These are phyloP conservation scores for Fusarium sambucinum DNA, from an alignment of 2,329 filamentous ascomycete genomes.

Conservation along the genomic window DNA sequence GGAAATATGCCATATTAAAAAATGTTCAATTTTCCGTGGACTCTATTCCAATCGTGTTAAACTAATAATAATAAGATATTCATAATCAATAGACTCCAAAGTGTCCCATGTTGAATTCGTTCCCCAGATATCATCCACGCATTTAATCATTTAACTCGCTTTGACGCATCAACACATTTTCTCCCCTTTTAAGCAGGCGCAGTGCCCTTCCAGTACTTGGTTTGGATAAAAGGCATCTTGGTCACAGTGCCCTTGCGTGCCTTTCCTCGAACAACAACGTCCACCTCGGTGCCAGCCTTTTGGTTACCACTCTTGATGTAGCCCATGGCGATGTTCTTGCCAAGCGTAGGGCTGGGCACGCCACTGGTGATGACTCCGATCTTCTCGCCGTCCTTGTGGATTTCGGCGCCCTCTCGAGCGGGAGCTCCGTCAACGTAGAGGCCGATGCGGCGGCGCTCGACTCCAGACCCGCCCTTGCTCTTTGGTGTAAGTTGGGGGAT, in stretches of 20 bases:
- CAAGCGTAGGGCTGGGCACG: constrained; percentile 86
- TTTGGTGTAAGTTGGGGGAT: constrained; percentile 80
- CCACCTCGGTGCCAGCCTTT: constrained; percentile 85
- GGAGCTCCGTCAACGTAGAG: constrained; percentile 87
- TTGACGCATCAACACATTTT: constrained; percentile 10
- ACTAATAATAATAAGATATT: constrained; percentile 4
- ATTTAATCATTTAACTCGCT: constrained; percentile 31
- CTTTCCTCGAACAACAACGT: constrained; percentile 82
- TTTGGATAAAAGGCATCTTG: constrained; percentile 90
- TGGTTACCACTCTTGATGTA: constrained; percentile 86
- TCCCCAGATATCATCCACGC: constrained; percentile 19
- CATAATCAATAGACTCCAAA: constrained; percentile 24
- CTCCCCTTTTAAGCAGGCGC: constrained; percentile 23
- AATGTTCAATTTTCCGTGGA: constrained; percentile 13
- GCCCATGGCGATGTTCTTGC: constrained; percentile 95
- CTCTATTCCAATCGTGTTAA: constrained; percentile 12
- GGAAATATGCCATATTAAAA: neutral
- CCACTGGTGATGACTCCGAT: constrained; percentile 90
- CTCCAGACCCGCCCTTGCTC: constrained; percentile 77
- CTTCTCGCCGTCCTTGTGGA: constrained; percentile 74
- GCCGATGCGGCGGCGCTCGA: constrained; percentile 80
- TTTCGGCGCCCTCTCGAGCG: constrained; percentile 87
- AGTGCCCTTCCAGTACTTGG: constrained; percentile 72
- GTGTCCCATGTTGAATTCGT: constrained; percentile 35
- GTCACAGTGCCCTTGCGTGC: constrained; percentile 79